Evolutionary conservation across 2,329 filamentous ascomycete species (phyloP).

Genomic region (Acarospora socialis): DNA sequence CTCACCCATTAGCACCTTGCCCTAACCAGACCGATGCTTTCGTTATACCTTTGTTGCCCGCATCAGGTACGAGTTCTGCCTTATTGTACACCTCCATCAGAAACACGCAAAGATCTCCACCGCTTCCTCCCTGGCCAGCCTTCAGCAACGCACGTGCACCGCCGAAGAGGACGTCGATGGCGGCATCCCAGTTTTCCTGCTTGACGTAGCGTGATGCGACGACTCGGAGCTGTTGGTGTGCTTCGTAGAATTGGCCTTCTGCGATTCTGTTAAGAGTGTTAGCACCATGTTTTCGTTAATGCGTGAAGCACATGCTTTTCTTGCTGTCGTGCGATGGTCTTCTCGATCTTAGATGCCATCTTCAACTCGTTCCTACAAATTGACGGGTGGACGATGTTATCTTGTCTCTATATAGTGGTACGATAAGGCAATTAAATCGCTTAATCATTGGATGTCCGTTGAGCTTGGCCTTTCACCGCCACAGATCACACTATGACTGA

Average conservation of each 20-base stretch:
- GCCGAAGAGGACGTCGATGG: slow-evolving; percentile 71
- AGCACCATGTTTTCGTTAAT: too few species aligned
- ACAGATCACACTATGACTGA: too few species aligned
- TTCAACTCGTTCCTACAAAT: too few species aligned
- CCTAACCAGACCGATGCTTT: background rate
- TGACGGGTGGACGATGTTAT: too few species aligned
- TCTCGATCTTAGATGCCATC: slow-evolving; percentile 48
- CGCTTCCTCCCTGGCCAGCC: slow-evolving; percentile 85
- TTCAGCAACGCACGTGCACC: slow-evolving; percentile 77
- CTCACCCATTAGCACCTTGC: slow-evolving; percentile 7
- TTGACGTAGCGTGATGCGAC: slow-evolving; percentile 92
- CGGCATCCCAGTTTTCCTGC: slow-evolving; percentile 65
- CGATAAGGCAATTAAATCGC: too few species aligned
- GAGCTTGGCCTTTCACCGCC: too few species aligned
- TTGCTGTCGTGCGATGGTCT: slow-evolving; percentile 62
- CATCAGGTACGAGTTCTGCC: slow-evolving; percentile 63
- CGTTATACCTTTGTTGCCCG: slow-evolving; percentile 49
- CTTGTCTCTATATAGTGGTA: too few species aligned
- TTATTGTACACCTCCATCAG: slow-evolving; percentile 85
- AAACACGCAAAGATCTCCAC: slow-evolving; percentile 77
- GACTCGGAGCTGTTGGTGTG: slow-evolving; percentile 93
- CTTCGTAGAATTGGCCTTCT: slow-evolving; percentile 92
- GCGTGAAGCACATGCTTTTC: slow-evolving; percentile 57
- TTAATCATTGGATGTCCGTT: too few species aligned
- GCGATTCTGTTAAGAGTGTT: slow-evolving; percentile 55